phyloP scores from a whole-genome alignment of 371 early-diverging fungal species.

The Smittium mucronatum region DNA sequence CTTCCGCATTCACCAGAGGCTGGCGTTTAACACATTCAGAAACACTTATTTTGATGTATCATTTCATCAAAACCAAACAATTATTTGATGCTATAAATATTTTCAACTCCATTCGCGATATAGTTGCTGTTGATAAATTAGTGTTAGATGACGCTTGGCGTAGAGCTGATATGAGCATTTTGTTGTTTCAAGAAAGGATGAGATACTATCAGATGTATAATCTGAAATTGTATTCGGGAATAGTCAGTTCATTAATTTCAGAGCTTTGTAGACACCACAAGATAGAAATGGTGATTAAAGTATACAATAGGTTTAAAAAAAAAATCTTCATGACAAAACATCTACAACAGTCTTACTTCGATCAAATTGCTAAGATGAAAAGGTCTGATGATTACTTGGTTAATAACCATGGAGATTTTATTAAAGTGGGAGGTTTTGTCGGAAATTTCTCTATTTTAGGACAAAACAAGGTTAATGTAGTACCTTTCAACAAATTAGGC shows the following conservation, averaged over 20 bases:
- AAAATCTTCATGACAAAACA: neutral
- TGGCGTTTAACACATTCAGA: neutral
- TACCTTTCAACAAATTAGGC: neutral
- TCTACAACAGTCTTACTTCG: neutral
- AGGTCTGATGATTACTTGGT: neutral
- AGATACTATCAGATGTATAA: neutral
- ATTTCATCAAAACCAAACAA: neutral
- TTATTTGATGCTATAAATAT: neutral
- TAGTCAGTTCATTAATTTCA: neutral
- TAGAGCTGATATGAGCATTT: neutral
- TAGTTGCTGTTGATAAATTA: neutral
- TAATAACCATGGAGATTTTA: neutral
- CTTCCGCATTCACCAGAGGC: neutral
- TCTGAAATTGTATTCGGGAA: neutral
- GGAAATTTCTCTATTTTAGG: neutral
- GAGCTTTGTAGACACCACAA: neutral
- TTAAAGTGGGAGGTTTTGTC: neutral
- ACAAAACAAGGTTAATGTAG: neutral
- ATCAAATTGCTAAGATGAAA: neutral
- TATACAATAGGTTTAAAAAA: neutral
- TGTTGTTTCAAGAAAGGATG: neutral
- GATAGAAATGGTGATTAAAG: neutral
- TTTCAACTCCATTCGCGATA: neutral
- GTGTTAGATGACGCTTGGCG: neutral
- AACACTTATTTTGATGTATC: neutral